Percentiles rank a stretch among this genome's conserved stretches.
Conservation (phyloP, 192 early-diverging fungal genomes). For the Coemansia sp. region DNA sequence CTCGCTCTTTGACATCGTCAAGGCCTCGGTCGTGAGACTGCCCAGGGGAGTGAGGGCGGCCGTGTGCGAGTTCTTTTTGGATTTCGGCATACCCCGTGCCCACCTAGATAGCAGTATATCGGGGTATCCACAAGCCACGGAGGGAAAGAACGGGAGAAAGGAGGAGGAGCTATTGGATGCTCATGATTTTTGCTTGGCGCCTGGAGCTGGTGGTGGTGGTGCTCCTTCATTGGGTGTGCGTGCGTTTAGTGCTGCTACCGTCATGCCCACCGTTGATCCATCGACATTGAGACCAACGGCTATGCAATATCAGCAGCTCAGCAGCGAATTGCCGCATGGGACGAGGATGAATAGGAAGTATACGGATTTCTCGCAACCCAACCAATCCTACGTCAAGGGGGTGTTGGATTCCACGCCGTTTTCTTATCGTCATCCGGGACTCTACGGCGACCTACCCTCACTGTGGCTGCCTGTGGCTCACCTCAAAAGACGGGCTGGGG, state of each 20-base stretch:
- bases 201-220: background rate
- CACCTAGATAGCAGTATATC: constrained; percentile 31
- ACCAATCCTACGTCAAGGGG: constrained; percentile 27
- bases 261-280: constrained; percentile 12
- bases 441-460: constrained; percentile 43
- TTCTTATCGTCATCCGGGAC: constrained; percentile 35
- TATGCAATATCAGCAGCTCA: constrained; percentile 36
- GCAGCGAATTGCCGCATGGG: constrained; percentile 35
- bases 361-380: constrained; percentile 45
- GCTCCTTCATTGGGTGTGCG: background rate
- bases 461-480: constrained; percentile 42
- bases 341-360: constrained; percentile 29
- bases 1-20: constrained; percentile 32
- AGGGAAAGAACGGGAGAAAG: background rate
- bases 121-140: constrained; percentile 17
- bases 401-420: constrained; percentile 43
- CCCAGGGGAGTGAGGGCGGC: constrained; percentile 11
- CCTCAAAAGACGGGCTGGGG: constrained; percentile 20
- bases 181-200: constrained; percentile 9
- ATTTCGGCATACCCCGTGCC: constrained; percentile 32
- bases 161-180: background rate
- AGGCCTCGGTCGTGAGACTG: background rate
- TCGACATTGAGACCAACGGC: constrained; percentile 7
- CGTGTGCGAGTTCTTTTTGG: constrained; percentile 27
- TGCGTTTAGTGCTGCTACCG: constrained; percentile 12